Conservation (phyloP, 1,139 yeast genomes). For the Sugiyamaella paludigena region DNA sequence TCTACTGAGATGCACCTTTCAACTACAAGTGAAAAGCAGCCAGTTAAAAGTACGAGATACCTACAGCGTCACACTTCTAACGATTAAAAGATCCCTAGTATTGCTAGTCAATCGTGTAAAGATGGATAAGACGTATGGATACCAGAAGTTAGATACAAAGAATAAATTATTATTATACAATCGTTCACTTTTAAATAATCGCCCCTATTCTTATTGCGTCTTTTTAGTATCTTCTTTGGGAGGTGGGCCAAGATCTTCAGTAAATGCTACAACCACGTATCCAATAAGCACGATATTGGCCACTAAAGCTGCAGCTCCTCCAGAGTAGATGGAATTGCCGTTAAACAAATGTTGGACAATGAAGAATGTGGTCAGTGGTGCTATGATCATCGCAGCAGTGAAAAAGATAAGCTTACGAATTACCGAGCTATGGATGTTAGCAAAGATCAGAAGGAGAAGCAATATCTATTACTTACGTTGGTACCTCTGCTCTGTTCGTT, state of each 20-base stretch:
- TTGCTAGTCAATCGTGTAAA: too few relatives aligned
- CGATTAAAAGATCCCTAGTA: too few relatives aligned
- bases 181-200: too few relatives aligned
- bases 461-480: slow-evolving; percentile 4
- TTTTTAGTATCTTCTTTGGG: slow-evolving; percentile 41
- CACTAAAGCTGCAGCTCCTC: slow-evolving; percentile 83
- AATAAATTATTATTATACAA: slow-evolving; percentile 2
- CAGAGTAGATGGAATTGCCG: slow-evolving; percentile 68
- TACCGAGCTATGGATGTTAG: slow-evolving; percentile 48
- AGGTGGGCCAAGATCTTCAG: slow-evolving; percentile 57
- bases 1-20: too few relatives aligned
- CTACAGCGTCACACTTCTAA: too few relatives aligned
- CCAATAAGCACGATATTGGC: slow-evolving; percentile 87
- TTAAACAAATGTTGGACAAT: slow-evolving; percentile 46
- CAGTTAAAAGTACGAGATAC: too few relatives aligned
- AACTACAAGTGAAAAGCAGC: too few relatives aligned
- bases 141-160: not conserved
- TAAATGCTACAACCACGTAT: slow-evolving; percentile 82
- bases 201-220: slow-evolving; percentile 29
- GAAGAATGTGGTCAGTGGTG: slow-evolving; percentile 77
- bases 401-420: slow-evolving; percentile 74
- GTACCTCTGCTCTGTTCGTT: slow-evolving; percentile 3
- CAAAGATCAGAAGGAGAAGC: not conserved
- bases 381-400: slow-evolving; percentile 83
- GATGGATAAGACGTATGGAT: too few relatives aligned